Conservation (phyloP, 805 yeast species). For the Saturnispora dispora region DNA sequence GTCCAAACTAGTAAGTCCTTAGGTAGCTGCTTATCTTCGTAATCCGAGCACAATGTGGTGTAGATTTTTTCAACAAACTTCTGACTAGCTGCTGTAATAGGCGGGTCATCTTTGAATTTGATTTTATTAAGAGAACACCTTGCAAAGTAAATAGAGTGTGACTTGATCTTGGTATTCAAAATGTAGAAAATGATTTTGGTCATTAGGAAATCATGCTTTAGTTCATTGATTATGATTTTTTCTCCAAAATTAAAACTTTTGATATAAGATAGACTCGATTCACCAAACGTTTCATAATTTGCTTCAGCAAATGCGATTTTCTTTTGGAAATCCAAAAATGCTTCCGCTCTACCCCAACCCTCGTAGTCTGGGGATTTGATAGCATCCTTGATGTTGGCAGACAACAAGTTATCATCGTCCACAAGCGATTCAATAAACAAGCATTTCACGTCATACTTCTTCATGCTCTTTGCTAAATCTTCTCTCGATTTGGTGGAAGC, state of each 20-base stretch:
- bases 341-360: constrained; percentile 65
- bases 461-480: constrained; percentile 46
- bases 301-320: constrained; percentile 62
- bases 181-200: constrained; percentile 87
- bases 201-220: constrained; percentile 79
- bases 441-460: constrained; percentile 55
- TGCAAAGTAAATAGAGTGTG: constrained; percentile 90
- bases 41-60: constrained; percentile 39
- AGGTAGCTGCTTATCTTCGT: constrained; percentile 20
- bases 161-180: constrained; percentile 81
- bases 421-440: constrained; percentile 83
- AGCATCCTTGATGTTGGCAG: constrained; percentile 76
- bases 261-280: constrained; percentile 54
- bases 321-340: constrained; percentile 66
- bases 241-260: constrained; percentile 90
- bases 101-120: constrained; percentile 68
- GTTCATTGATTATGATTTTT: constrained; percentile 65
- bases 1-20: constrained; percentile 77
- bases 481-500: constrained; percentile 63
- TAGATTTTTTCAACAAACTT: constrained; percentile 59
- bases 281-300: constrained; percentile 64
- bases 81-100: constrained; percentile 64
- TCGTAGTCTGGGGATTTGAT: constrained; percentile 79
- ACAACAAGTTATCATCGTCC: constrained; percentile 59
- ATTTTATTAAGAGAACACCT: constrained; percentile 57